Percentiles rank a stretch among this genome's conserved stretches.
Evolutionary conservation across 2,329 filamentous ascomycete genomes (phyloP).

Genomic region (Fusarium sp.): DNA sequence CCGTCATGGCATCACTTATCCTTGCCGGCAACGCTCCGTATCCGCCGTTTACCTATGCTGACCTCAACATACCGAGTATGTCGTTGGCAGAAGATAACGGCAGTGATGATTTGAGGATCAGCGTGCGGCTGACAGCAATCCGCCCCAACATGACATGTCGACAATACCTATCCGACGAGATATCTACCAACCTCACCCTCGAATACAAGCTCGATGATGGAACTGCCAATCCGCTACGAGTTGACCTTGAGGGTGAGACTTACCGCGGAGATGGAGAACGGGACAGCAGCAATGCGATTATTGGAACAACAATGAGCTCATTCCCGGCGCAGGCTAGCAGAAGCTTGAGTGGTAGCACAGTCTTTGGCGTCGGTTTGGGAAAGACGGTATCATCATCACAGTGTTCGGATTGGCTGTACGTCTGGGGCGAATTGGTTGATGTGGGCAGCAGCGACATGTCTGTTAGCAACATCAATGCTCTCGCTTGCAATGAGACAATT

Average conservation of each 20-base stretch:
- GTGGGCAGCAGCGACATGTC: slow-evolving; percentile 44
- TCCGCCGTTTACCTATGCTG: slow-evolving; percentile 55
- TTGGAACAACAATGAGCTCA: slow-evolving; percentile 29
- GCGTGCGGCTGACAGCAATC: slow-evolving; percentile 51
- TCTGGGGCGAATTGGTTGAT: slow-evolving; percentile 53
- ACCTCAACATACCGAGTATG: slow-evolving; percentile 49
- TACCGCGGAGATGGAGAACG: slow-evolving; percentile 29
- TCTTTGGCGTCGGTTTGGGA: slow-evolving; percentile 41
- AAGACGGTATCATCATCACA: slow-evolving; percentile 45
- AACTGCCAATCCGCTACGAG: slow-evolving; percentile 40
- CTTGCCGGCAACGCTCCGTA: slow-evolving; percentile 55
- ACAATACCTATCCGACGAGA: slow-evolving; percentile 39
- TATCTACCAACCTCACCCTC: slow-evolving; percentile 47
- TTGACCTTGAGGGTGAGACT: slow-evolving; percentile 44
- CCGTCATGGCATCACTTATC: slow-evolving; percentile 53
- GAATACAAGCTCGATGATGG: slow-evolving; percentile 32
- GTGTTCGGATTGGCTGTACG: slow-evolving; percentile 54
- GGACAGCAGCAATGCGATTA: slow-evolving; percentile 35
- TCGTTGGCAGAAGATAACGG: slow-evolving; percentile 31
- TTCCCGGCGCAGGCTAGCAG: background rate
- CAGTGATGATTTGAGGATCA: slow-evolving; percentile 35
- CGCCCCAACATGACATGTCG: slow-evolving; percentile 51
- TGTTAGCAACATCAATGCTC: slow-evolving; percentile 51
- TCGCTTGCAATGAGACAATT: slow-evolving; percentile 58
- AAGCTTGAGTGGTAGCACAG: background rate